Evolutionary conservation across 176 grass and related monocot genomes (phyloP), one percentile per base, ranked within the genome.

Genomic region (Ensete glaucum): DNA sequence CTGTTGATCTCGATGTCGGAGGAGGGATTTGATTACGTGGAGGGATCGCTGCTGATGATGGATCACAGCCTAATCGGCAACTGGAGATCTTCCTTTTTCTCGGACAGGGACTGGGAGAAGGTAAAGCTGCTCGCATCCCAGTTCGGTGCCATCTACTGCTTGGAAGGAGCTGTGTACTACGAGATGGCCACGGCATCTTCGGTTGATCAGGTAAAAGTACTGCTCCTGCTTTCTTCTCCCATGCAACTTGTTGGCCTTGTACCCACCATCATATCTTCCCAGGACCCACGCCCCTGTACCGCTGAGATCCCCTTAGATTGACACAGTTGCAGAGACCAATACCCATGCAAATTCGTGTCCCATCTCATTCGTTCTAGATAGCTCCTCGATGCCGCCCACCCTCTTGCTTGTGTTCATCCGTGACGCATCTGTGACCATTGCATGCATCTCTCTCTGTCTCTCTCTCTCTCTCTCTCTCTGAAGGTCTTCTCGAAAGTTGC

Each of bases 81-180:
- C 56, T 79, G 80, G 53, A 69, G 87, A 53, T 83, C 82, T 1
- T 83, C 81, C 0, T 90, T 88, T 72, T 95, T 90, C 88, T 86
- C 85, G 0, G 17, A 68, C 10, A 2, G 15, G 16, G 78, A 90
- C 50, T 56, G 84, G 55, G 23, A 7, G 8, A 81, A 71, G 48
- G 80, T 94, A 6, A 75, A 69, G 1, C 9, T 1, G 19, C 88
- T 90, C 0, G 76, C 85, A 25, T 68, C 64, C 2, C 1, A 83
- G 53, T 76, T 78, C 0, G 1, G 43, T 2, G 26, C 79, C 1
- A 52, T 95, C 13, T 90, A 95, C 76, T 80, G 72, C 56, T 67
- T 91, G 0, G 91, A 91, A 88, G 81, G 13, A 0, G 79, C 85
- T 1, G 23, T 84, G 43, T 96, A 91, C 76, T 88, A 86, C 34